Conservation (phyloP, 2,329 filamentous ascomycete species). For the Verticillium nonalfalfae region DNA sequence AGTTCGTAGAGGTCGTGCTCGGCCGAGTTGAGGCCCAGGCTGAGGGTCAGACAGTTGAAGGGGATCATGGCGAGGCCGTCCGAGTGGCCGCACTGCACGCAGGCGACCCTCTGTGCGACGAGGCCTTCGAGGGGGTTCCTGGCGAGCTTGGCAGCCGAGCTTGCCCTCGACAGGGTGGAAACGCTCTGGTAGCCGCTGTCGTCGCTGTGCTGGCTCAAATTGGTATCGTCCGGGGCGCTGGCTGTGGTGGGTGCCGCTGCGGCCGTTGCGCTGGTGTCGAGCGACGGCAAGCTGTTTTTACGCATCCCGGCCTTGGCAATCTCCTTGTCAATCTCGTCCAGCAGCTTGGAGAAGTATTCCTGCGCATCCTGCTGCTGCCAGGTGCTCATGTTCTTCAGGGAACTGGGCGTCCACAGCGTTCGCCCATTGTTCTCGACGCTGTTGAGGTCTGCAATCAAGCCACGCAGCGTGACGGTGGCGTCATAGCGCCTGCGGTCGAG, state of each 20-base stretch:
- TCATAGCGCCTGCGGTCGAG: conserved; percentile 11
- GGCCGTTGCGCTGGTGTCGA: not conserved
- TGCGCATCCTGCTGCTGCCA: conserved; percentile 97
- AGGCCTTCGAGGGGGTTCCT: conserved; percentile 83
- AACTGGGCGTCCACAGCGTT: conserved; percentile 73
- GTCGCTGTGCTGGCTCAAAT: conserved; percentile 43
- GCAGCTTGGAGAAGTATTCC: conserved; percentile 88
- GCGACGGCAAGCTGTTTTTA: not conserved
- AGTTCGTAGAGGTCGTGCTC: conserved; percentile 71
- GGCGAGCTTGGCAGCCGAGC: conserved; percentile 16
- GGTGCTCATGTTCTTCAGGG: conserved; percentile 86
- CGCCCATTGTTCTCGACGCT: conserved; percentile 64
- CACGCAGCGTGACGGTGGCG: conserved; percentile 41
- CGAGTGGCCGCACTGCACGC: conserved; percentile 76
- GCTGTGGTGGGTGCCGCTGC: conserved; percentile 20
- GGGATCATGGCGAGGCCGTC: conserved; percentile 86
- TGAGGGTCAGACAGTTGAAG: conserved; percentile 89
- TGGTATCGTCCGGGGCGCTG: conserved; percentile 32
- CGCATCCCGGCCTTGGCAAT: conserved; percentile 43
- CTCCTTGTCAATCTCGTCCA: conserved; percentile 81
- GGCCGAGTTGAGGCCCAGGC: conserved; percentile 56
- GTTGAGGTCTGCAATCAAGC: conserved; percentile 65
- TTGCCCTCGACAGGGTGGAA: conserved; percentile 26
- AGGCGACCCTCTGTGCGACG: conserved; percentile 82
- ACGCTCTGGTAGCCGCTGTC: conserved; percentile 52